These are phyloP conservation scores for Sarocladium kiliense DNA, from an alignment of 2,329 filamentous ascomycete species.

Conservation along the genomic window DNA sequence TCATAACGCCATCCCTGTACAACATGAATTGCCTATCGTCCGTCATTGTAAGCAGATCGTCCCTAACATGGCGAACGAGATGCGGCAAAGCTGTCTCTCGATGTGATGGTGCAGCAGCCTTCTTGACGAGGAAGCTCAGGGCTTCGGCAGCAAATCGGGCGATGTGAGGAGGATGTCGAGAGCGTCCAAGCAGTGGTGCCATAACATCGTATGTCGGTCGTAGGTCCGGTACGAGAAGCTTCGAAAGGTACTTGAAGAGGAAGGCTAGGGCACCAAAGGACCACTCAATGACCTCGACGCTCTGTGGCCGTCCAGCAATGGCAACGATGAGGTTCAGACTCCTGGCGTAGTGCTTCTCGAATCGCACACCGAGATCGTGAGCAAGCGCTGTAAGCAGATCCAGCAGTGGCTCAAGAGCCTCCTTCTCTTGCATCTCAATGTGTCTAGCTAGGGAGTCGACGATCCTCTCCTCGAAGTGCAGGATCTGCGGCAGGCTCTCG, in stretches of 20 bases:
- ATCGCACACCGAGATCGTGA: constrained; percentile 82
- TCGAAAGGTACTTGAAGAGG: constrained; percentile 94
- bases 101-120: constrained; percentile 73
- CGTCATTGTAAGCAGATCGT: constrained; percentile 55
- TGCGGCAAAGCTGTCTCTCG: constrained; percentile 66
- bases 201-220: constrained; percentile 80
- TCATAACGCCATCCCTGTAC: constrained; percentile 87
- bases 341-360: constrained; percentile 81
- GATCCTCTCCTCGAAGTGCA: constrained; percentile 85
- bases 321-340: constrained; percentile 71
- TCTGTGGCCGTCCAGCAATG: constrained; percentile 70
- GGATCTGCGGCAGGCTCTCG: constrained; percentile 85
- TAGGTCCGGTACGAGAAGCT: constrained; percentile 79
- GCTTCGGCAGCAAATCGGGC: constrained; percentile 91
- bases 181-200: constrained; percentile 76
- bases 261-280: constrained; percentile 91
- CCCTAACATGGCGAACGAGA: constrained; percentile 67
- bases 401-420: constrained; percentile 80
- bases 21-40: constrained; percentile 56
- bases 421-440: constrained; percentile 70
- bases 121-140: constrained; percentile 87
- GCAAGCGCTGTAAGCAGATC: constrained; percentile 89
- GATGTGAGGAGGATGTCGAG: constrained; percentile 78
- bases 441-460: constrained; percentile 71
- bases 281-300: constrained; percentile 93